Conservation (phyloP, 371 early-diverging fungal species). For the Mucor velutinosus region DNA sequence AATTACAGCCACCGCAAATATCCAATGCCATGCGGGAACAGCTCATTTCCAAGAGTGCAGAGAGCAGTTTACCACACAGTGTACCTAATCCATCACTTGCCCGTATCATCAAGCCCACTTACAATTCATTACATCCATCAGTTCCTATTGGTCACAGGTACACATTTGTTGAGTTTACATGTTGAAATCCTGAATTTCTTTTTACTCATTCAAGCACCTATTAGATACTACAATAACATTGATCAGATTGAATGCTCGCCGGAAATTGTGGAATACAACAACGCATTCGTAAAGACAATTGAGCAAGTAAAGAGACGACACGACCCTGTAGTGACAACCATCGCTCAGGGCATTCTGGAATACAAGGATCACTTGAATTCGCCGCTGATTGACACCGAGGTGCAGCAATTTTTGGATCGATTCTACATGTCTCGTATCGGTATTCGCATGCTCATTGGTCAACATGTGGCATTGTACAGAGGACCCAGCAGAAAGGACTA, state of each 20-base stretch:
- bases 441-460: constrained; percentile 93
- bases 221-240: constrained; percentile 64
- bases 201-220: constrained; percentile 26
- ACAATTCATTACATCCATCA: constrained; percentile 19
- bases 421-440: constrained; percentile 98
- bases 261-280: constrained; percentile 79
- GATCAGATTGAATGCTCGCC: constrained; percentile 66
- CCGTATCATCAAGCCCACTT: constrained; percentile 14
- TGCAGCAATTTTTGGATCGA: constrained; percentile 94
- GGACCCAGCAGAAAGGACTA: constrained; percentile 69
- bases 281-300: constrained; percentile 81
- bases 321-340: constrained; percentile 90
- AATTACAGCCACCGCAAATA: constrained; percentile 70
- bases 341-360: constrained; percentile 93
- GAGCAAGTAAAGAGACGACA: constrained; percentile 92
- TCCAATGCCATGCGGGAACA: constrained; percentile 36
- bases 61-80: constrained; percentile 45
- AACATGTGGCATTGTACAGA: constrained; percentile 76
- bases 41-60: constrained; percentile 21
- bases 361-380: constrained; percentile 77
- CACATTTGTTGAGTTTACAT: constrained; percentile 18
- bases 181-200: neutral
- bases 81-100: constrained; percentile 66
- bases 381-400: constrained; percentile 71
- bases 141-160: constrained; percentile 44